These are phyloP conservation scores for Blepharisma japonicum DNA, from an alignment of 73 alveolate genomes.

Conservation along the genomic window DNA sequence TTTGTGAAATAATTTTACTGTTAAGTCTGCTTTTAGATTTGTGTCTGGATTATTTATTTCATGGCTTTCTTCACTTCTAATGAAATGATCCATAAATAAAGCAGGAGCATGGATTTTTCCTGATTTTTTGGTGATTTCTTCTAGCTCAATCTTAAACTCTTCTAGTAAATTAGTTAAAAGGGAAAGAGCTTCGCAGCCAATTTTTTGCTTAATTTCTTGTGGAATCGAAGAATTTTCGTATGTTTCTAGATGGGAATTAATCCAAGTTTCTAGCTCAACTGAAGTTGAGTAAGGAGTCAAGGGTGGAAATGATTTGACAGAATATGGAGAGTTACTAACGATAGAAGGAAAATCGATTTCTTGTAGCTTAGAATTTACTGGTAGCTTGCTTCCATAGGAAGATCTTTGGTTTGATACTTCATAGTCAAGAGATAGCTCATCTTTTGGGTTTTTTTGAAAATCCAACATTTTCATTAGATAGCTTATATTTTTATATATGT, in stretches of 20 bases:
- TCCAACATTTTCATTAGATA: no score
- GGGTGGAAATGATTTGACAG: conserved; percentile 21
- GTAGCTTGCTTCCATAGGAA: not conserved
- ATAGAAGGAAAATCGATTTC: conserved; percentile 12
- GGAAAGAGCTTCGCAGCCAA: not conserved
- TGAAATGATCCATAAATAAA: no score
- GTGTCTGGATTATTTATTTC: no score
- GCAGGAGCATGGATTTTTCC: no score
- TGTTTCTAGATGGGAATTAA: conserved; percentile 37
- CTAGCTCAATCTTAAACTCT: not conserved
- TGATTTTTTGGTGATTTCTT: no score
- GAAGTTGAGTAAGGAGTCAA: conserved; percentile 43
- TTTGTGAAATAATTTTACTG: not conserved
- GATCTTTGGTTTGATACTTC: no score
- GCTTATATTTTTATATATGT: no score
- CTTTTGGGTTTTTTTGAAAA: no score
- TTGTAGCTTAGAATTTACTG: conserved; percentile 14
- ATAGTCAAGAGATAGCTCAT: no score
- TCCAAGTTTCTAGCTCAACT: conserved; percentile 60
- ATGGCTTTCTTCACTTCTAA: no score
- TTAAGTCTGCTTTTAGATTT: no score
- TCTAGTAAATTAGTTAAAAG: not conserved
- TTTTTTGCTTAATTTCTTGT: conserved; percentile 5
- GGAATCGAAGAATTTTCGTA: conserved; percentile 21
- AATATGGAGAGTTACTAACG: conserved; percentile 8